Evolutionary conservation across 2,329 filamentous ascomycete species (phyloP), one percentile per base, ranked within the genome.

Genomic region (Dothideomycetes sp.): DNA sequence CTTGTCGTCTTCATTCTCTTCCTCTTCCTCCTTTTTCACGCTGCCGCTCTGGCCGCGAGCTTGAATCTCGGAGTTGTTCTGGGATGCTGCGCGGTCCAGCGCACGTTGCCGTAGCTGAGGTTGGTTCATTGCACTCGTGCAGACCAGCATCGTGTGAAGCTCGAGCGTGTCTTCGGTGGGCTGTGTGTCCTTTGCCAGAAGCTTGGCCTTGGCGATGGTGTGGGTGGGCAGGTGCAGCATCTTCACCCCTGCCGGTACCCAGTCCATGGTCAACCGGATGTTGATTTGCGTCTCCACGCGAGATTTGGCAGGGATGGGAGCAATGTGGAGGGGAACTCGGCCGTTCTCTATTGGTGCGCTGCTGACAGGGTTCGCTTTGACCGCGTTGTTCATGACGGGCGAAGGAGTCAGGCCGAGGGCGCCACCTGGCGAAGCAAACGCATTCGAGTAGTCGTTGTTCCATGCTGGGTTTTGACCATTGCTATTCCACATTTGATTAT

Each of bases 221-320:
- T 95, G 81, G 3, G 81, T 78, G 4, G 89, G 91, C 12, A 98
- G 73, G 53, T 93, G 87, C 37, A 96, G 66, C 56, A 81, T 85
- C 47, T 81, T 84, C 42, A 88, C 76, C 9, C 82, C 81, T 1
- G 71, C 65, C 2, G 88, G 87, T 34, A 94, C 66, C 15, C 83
- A 78, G 42, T 78, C 80, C 30, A 96, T 62, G 0, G 79, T 82
- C 60, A 96, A 72, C 52, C 81, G 81, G 49, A 95, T 85, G 7
- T 84, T 84, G 50, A 96, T 95, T 57, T 96, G 91, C 0, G 91
- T 96, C 65, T 98, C 91, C 14, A 96, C 91, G 16, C 91, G 79
- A 12, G 88, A 94, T 61, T 95, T 96, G 41, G 58, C 50, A 7
- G 55, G 53, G 19, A 60, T 59, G 7, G 57, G 57, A 18, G 55